A percentile compares a stretch with the other conserved stretches of the same genome.
These are phyloP conservation scores for Suhomyces coccinellae DNA, from an alignment of 1,139 yeast species.

Conservation along the genomic window DNA sequence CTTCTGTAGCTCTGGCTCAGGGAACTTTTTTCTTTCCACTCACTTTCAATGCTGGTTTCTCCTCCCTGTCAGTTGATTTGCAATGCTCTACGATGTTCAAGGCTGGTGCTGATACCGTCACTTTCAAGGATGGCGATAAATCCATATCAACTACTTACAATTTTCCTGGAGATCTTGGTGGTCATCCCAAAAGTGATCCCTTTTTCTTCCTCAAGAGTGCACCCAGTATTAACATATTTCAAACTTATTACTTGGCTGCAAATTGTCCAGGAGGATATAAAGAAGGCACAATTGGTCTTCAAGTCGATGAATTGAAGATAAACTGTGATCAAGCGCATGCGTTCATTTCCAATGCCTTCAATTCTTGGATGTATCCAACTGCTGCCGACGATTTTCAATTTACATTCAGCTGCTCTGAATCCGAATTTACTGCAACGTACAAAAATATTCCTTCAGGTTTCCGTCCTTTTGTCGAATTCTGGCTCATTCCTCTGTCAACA, in stretches of 20 bases:
- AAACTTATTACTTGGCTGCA: constrained; percentile 21
- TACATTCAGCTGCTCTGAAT: constrained; percentile 18
- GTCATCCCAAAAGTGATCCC: constrained; percentile 1
- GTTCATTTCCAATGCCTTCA: constrained; percentile 21
- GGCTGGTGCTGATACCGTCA: constrained; percentile 28
- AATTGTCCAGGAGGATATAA: constrained; percentile 26
- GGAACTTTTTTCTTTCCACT: constrained; percentile 31
- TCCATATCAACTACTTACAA: constrained; percentile 18
- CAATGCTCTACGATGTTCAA: constrained; percentile 21
- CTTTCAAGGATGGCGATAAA: constrained; percentile 31
- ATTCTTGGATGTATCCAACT: constrained; percentile 25
- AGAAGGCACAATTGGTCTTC: constrained; percentile 21
- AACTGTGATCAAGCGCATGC: constrained; percentile 12
- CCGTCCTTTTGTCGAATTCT: constrained; percentile 29
- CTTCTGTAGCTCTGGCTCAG: constrained; percentile 14
- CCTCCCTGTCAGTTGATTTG: constrained; percentile 22
- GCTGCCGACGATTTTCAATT: constrained; percentile 8
- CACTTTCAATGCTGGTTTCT: constrained; percentile 29
- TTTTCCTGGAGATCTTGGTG: constrained; percentile 13
- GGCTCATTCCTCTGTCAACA: background rate
- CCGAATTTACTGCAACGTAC: constrained; percentile 17
- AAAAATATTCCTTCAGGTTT: constrained; percentile 32
- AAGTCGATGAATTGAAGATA: constrained; percentile 16
- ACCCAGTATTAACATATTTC: constrained; percentile 18
- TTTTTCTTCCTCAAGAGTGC: background rate